A percentile compares a stretch with the other conserved stretches of the same genome.
Evolutionary conservation across 192 early-diverging fungal species (phyloP).

Genomic region (Anaeromyces robustus): DNA sequence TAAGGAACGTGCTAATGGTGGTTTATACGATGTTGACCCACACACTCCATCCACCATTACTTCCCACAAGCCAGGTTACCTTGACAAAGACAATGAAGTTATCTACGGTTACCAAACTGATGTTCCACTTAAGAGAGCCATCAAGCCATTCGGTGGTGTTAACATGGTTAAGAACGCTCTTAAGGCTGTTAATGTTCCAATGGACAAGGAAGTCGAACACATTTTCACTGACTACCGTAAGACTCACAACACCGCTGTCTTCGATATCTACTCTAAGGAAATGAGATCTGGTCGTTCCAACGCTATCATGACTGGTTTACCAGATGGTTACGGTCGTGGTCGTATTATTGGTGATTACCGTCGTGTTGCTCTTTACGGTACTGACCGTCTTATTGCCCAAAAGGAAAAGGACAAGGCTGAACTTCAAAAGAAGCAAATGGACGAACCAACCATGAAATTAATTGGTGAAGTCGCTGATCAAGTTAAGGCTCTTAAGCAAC

Average conservation of each 20-base stretch:
- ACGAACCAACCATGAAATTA: conserved; percentile 5
- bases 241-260: conserved; percentile 13
- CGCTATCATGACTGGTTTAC: conserved; percentile 12
- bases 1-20: not conserved
- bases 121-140: conserved; percentile 10
- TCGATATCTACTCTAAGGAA: conserved; percentile 9
- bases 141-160: conserved; percentile 9
- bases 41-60: conserved; percentile 9
- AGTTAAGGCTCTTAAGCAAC: conserved; percentile 6
- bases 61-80: conserved; percentile 7
- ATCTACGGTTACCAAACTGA: conserved; percentile 13
- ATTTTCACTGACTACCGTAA: conserved; percentile 10
- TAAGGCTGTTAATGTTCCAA: conserved; percentile 3
- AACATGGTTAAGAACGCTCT: conserved; percentile 11
- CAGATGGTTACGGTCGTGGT: conserved; percentile 12
- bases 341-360: conserved; percentile 12
- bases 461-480: conserved; percentile 10
- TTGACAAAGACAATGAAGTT: conserved; percentile 12
- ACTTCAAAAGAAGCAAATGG: conserved; percentile 1
- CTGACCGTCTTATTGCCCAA: conserved; percentile 6
- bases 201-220: conserved; percentile 6
- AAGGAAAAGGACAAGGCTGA: conserved; percentile 7
- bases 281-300: conserved; percentile 10
- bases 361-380: conserved; percentile 12
- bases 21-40: conserved; percentile 7